Conservation (phyloP, 805 yeast genomes). For the Cyberlindnera maritima region DNA sequence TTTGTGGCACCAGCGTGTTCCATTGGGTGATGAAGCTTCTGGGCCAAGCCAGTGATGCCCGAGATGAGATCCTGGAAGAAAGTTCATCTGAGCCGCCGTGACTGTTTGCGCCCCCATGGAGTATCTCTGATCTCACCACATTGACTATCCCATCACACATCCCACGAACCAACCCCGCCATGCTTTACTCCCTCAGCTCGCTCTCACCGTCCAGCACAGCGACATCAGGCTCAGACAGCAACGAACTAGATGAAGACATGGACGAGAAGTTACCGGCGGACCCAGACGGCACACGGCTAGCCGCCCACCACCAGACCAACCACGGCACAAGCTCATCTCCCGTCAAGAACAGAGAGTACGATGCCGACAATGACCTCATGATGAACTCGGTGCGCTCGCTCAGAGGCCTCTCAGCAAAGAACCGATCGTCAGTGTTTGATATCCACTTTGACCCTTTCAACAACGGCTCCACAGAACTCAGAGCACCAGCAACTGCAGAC, state of each 20-base stretch:
- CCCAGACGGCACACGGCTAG: background rate
- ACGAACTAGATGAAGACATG: conserved; percentile 6
- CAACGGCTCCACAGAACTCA: background rate
- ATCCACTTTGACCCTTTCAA: conserved; percentile 7
- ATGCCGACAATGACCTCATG: conserved; percentile 6
- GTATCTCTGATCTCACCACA: background rate
- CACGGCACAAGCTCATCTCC: conserved; percentile 2
- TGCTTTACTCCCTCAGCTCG: conserved; percentile 9
- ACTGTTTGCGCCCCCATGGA: background rate
- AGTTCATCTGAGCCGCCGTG: background rate
- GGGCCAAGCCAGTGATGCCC: too few relatives aligned
- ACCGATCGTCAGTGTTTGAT: conserved; percentile 1
- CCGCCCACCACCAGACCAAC: background rate
- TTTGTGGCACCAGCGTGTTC: background rate
- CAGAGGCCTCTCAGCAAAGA: conserved; percentile 1
- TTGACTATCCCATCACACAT: background rate
- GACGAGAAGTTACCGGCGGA: background rate
- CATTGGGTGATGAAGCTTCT: too few relatives aligned
- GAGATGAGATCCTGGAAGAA: too few relatives aligned
- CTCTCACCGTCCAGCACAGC: conserved; percentile 4
- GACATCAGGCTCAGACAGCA: background rate
- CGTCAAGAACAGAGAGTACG: background rate
- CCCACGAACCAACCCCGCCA: background rate
- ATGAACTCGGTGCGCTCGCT: conserved; percentile 7
- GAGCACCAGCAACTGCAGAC: conserved; percentile 8